These are phyloP conservation scores for Hypoxylon sp. DNA, from an alignment of 2,329 filamentous ascomycete genomes.

Conservation along the genomic window DNA sequence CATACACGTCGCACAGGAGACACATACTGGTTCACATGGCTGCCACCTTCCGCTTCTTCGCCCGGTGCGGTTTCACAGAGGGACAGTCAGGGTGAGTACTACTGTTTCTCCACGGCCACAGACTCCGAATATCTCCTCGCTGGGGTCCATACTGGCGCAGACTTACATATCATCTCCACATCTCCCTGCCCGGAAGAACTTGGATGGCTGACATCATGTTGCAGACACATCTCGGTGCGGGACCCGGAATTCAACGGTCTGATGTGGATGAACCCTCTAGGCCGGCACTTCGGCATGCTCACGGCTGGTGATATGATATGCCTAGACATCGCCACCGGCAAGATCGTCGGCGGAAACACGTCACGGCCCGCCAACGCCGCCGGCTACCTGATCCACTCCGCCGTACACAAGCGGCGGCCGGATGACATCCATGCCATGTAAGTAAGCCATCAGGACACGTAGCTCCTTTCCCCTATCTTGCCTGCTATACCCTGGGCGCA, in stretches of 20 bases:
- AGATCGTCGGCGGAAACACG: constrained; percentile 74
- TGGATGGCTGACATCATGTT: constrained; percentile 4
- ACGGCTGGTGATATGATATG: constrained; percentile 77
- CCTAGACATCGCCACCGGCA: constrained; percentile 70
- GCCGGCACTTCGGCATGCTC: constrained; percentile 75
- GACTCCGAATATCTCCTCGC: not conserved
- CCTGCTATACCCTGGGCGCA: not conserved
- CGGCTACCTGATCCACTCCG: constrained; percentile 79
- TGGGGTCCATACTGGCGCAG: not conserved
- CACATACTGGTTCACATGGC: constrained; percentile 78
- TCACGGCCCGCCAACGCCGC: constrained; percentile 74
- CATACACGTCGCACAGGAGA: constrained; percentile 64
- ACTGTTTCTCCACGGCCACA: no score
- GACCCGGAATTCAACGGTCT: constrained; percentile 51
- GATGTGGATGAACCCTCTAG: constrained; percentile 78
- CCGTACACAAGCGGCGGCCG: constrained; percentile 75
- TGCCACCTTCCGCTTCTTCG: constrained; percentile 77
- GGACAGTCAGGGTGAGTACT: constrained; percentile 70
- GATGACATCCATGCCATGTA: constrained; percentile 72
- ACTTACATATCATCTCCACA: not conserved
- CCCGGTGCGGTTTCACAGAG: constrained; percentile 76
- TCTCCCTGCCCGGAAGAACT: not conserved
- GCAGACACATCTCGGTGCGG: constrained; percentile 52
- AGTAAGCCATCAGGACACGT: constrained; percentile 20
- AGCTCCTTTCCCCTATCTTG: not conserved